These are phyloP conservation scores for Meyerozyma elateridarum DNA, from an alignment of 1,139 yeast genomes.

Conservation along the genomic window DNA sequence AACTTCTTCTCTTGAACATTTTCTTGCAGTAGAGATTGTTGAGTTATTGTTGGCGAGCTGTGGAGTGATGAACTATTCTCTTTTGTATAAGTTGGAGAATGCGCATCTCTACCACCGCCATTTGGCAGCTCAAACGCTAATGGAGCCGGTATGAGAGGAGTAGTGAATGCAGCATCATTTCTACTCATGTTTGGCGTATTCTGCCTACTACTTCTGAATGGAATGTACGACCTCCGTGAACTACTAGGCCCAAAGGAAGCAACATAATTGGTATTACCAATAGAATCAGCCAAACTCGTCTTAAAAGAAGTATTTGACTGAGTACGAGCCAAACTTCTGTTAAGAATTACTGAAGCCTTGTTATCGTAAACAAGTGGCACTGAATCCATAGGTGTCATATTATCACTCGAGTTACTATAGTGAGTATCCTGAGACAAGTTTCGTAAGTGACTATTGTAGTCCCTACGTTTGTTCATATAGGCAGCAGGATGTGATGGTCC, in stretches of 20 bases:
- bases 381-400: conserved; percentile 53
- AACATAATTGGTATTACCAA: conserved; percentile 26
- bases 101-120: not conserved
- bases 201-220: conserved; percentile 35
- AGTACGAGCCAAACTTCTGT: conserved; percentile 69
- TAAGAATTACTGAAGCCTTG: conserved; percentile 70
- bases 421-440: conserved; percentile 43
- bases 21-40: not conserved
- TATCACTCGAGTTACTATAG: conserved; percentile 28
- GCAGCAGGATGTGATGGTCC: not conserved
- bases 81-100: not conserved
- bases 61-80: not conserved
- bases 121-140: not conserved
- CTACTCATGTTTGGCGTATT: conserved; percentile 5
- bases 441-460: conserved; percentile 1
- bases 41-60: conserved; percentile 1
- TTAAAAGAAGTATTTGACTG: conserved; percentile 75
- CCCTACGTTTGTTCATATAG: not conserved
- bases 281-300: conserved; percentile 64
- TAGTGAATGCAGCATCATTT: conserved; percentile 1
- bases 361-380: conserved; percentile 79
- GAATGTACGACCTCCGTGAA: conserved; percentile 37
- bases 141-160: conserved; percentile 1
- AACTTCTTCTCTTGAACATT: conserved; percentile 2
- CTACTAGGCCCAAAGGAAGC: conserved; percentile 16